Base-by-base conservation (phyloP, 805 yeast species). In the Hanseniaspora jakobsenii region DNA sequence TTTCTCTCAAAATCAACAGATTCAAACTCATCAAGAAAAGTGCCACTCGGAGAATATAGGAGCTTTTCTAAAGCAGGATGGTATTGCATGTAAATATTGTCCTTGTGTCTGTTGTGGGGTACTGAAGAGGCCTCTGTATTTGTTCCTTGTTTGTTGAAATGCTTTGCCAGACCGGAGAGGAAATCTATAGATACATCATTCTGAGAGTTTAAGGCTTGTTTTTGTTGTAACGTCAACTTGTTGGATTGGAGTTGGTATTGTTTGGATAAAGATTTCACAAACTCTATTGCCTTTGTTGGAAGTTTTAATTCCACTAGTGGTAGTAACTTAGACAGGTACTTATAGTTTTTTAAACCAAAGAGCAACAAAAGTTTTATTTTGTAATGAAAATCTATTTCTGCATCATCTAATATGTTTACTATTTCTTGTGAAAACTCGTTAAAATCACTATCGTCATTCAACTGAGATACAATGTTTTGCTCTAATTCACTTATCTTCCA, bases 401-500 rank as follows among this genome's bases (percentile, higher is more conserved):
- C 57, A n/a, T 59, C 52, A 14, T 49, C 53, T n/a, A 89, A 52
- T n/a, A 82, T 50, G 32, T 67, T 67, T 8, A 41, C 16, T 7
- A 41, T 34, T 22, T 41, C 45, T 2, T 31, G 35, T 48, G 75
- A 69, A 47, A 89, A 55, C 35, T 71, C 74, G 36, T 67, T 61
- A 22, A 74, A 67, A 53, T 86, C 86, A 0, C 60, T 55, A 32
- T 67, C 62, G 52, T 77, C 81, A 37, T 69, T 70, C 38, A 73
- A 78, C 47, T 69, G 74, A 48, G 87, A 77, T 1, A 85, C 77
- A 48, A 91, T 66, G 32, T 78, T 73, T 61, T 91, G 99, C 61
- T 91, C 95, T 36, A 87, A 66, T 61, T 89, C 96, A 50, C 94
- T 81, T 2, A 86, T 72, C 48, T 79, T 84, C 81, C 95, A 82